phyloP scores from a whole-genome alignment of 129 eudicot species.

The Flaveria bidentis region DNA sequence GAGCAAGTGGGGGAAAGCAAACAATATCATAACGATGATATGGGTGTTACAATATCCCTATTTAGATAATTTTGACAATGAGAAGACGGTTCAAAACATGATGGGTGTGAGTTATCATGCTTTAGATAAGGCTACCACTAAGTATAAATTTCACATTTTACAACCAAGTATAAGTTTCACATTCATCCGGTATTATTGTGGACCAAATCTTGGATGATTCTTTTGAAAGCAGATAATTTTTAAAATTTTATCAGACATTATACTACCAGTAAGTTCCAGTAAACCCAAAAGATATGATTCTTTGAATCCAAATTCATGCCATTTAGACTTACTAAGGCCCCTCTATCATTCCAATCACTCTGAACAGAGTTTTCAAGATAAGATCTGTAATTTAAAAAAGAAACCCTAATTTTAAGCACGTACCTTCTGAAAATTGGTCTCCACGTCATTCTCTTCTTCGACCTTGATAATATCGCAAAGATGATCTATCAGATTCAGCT shows the following conservation, averaged over 20 bases:
- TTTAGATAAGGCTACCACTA: too few relatives aligned
- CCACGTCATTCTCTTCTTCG: slow-evolving; percentile 60
- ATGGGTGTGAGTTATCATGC: too few relatives aligned
- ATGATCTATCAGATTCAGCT: slow-evolving; percentile 81
- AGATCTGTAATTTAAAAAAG: neutral
- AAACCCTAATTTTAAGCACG: neutral
- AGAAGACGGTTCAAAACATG: too few relatives aligned
- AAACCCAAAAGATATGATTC: neutral
- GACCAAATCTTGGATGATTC: neutral
- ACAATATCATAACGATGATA: too few relatives aligned
- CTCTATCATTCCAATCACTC: too few relatives aligned
- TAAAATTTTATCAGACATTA: neutral
- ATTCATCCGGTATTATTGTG: neutral
- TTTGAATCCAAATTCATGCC: neutral
- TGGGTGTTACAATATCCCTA: neutral
- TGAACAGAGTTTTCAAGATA: too few relatives aligned
- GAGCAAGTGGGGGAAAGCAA: too few relatives aligned
- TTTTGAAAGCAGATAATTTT: neutral
- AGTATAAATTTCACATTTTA: neutral
- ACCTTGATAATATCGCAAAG: slow-evolving; percentile 72
- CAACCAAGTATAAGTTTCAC: neutral
- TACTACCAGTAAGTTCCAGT: neutral
- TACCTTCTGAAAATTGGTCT: slow-evolving; percentile 94
- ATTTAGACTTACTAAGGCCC: neutral
- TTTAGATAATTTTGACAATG: too few relatives aligned